A percentile compares a stretch with the other conserved stretches of the same genome.
Conservation (phyloP, 2,329 filamentous ascomycete species). For the Albophoma yamanashiensis region DNA sequence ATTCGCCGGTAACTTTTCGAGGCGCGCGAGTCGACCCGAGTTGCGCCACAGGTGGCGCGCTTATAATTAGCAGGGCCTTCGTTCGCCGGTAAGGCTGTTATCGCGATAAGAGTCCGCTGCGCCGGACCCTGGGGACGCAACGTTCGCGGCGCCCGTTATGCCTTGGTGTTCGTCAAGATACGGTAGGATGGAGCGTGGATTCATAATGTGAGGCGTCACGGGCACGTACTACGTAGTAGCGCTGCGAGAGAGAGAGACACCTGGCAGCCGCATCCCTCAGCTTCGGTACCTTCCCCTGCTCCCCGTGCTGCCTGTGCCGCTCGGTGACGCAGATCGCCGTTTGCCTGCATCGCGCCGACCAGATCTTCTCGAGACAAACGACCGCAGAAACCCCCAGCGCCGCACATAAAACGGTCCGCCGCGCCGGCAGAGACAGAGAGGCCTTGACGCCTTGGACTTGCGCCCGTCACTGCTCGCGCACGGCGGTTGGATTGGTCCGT, state of each 20-base stretch:
- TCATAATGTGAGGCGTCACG: neutral
- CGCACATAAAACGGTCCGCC: neutral
- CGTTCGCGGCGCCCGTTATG: too few species aligned
- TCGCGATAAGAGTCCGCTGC: neutral
- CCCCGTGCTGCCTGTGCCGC: too few species aligned
- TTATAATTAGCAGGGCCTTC: neutral
- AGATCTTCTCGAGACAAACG: neutral
- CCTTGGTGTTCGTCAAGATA: too few species aligned
- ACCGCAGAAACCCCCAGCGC: neutral
- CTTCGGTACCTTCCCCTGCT: too few species aligned
- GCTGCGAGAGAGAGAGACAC: neutral
- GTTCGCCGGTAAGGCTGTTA: neutral
- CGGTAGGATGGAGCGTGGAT: neutral
- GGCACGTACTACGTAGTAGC: too few species aligned
- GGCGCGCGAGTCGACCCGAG: neutral
- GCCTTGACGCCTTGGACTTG: too few species aligned
- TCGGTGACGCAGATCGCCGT: neutral
- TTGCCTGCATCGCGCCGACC: neutral
- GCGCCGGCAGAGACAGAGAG: neutral
- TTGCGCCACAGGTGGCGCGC: conserved; percentile 1
- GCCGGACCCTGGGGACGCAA: neutral
- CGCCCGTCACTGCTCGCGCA: neutral
- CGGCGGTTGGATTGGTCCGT: neutral
- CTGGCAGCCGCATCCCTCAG: too few species aligned
- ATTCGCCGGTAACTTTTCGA: neutral